These are phyloP conservation scores for Suillus luteus DNA, from an alignment of 768 basidiomycete genomes.

Conservation along the genomic window DNA sequence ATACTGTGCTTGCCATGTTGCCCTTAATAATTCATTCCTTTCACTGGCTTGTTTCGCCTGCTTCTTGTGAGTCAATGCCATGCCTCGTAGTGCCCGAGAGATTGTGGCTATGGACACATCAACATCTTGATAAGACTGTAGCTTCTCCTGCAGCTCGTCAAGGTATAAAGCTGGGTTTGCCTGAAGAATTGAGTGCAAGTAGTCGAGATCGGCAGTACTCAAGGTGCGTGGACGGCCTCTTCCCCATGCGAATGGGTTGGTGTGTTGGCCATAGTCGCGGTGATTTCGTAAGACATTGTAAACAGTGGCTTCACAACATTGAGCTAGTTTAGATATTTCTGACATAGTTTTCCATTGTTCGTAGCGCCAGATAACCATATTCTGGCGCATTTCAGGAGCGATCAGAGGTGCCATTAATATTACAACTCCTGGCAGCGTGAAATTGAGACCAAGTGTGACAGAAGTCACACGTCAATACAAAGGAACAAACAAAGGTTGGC, in stretches of 20 bases:
- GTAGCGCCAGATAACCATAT: neutral
- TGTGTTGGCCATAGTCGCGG: conserved; percentile 16
- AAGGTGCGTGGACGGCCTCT: conserved; percentile 22
- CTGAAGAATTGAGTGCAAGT: conserved; percentile 17
- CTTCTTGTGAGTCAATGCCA: conserved; percentile 27
- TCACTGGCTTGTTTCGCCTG: conserved; percentile 23
- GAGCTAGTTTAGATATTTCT: conserved; percentile 15
- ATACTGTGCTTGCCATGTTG: conserved; percentile 22
- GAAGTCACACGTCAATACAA: neutral
- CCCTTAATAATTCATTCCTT: conserved; percentile 20
- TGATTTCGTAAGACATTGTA: conserved; percentile 21
- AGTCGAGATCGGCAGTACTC: conserved; percentile 22
- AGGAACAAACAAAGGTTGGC: neutral
- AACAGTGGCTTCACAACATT: conserved; percentile 19
- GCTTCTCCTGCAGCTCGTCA: conserved; percentile 28
- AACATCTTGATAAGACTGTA: conserved; percentile 18
- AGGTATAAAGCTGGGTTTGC: conserved; percentile 18
- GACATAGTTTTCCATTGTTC: neutral
- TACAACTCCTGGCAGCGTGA: too few relatives aligned
- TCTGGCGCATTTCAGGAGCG: conserved; percentile 6
- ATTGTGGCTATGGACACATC: conserved; percentile 21
- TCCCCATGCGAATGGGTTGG: too few relatives aligned
- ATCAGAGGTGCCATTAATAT: conserved; percentile 6
- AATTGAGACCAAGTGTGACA: neutral
- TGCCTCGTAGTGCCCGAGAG: conserved; percentile 19